These are phyloP conservation scores for Mucor mucedo DNA, from an alignment of 371 early-diverging fungal species.

Conservation along the genomic window DNA sequence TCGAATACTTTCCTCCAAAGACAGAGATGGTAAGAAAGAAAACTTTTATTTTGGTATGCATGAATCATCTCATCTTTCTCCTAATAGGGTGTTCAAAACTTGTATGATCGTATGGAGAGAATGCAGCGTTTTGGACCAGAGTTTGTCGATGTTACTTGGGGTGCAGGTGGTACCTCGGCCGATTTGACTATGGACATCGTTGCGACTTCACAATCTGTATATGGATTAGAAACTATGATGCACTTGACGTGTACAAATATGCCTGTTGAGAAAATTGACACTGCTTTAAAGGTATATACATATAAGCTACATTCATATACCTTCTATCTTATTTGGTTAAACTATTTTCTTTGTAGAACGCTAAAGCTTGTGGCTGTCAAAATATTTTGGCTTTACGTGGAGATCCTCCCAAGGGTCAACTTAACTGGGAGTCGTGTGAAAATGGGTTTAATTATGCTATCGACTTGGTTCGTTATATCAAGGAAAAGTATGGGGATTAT, in stretches of 20 bases:
- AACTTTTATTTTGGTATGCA: not conserved
- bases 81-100: conserved; percentile 70
- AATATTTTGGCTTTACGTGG: conserved; percentile 96
- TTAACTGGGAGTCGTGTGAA: conserved; percentile 78
- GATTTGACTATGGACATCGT: conserved; percentile 89
- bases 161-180: conserved; percentile 91
- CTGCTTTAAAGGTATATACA: conserved; percentile 68
- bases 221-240: conserved; percentile 95
- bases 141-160: conserved; percentile 97
- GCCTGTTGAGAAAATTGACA: conserved; percentile 85
- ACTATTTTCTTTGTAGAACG: conserved; percentile 56
- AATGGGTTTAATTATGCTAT: conserved; percentile 84
- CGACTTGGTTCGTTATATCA: conserved; percentile 90
- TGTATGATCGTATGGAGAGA: conserved; percentile 83
- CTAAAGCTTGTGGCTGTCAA: conserved; percentile 91
- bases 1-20: conserved; percentile 97
- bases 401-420: conserved; percentile 89
- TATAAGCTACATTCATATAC: not conserved
- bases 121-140: conserved; percentile 94
- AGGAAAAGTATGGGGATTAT: conserved; percentile 89
- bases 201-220: conserved; percentile 88
- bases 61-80: not conserved
- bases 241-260: conserved; percentile 97
- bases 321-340: not conserved
- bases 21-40: conserved; percentile 63